phyloP scores from a whole-genome alignment of 495 filamentous ascomycete species.

The Neurospora sp. region DNA sequence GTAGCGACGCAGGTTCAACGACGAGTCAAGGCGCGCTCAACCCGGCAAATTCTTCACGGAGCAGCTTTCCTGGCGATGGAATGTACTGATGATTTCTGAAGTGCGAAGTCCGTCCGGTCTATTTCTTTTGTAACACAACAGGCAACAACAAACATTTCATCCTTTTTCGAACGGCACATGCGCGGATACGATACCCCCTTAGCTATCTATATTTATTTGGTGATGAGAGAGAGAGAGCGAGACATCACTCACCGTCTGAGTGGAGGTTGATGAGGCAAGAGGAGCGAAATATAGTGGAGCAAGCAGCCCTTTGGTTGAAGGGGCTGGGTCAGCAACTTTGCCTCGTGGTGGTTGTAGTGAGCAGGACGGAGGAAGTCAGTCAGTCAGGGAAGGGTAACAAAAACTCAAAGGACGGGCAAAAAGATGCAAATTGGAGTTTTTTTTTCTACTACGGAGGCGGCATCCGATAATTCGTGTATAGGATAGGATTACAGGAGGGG shows the following conservation, averaged over 20 bases:
- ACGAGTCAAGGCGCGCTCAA: constrained; percentile 24
- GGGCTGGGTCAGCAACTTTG: neutral
- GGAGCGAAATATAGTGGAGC: neutral
- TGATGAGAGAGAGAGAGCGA: neutral
- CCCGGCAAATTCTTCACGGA: constrained; percentile 3
- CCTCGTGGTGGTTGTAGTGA: neutral
- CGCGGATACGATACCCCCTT: neutral
- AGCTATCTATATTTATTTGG: neutral
- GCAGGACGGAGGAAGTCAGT: neutral
- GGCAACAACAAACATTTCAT: neutral
- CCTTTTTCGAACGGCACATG: neutral
- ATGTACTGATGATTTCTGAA: constrained; percentile 1
- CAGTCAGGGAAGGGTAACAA: neutral
- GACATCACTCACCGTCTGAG: neutral
- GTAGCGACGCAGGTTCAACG: constrained; percentile 32
- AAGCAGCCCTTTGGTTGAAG: neutral
- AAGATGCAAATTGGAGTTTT: neutral
- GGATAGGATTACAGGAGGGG: neutral
- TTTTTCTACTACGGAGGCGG: neutral
- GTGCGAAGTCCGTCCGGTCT: neutral
- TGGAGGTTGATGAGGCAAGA: neutral
- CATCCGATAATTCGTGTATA: neutral
- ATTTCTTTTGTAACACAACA: neutral
- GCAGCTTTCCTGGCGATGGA: constrained; percentile 2
- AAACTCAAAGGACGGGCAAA: neutral